Conservation (phyloP, 805 yeast species). For the Starmerella stellata region DNA sequence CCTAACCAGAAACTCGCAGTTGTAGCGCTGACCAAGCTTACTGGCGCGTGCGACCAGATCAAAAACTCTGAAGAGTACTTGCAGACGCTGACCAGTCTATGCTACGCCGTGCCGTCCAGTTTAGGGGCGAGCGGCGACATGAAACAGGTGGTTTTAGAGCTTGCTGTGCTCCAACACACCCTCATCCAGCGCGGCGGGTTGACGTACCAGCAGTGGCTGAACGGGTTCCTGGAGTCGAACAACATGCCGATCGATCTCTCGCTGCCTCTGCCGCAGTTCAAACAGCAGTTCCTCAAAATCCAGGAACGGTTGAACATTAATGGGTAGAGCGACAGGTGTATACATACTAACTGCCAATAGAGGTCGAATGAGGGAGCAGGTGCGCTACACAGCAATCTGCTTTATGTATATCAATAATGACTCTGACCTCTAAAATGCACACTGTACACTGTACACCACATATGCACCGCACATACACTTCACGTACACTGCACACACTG, state of each 20-base stretch:
- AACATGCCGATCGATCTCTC: not conserved
- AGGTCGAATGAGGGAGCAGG: too few relatives aligned
- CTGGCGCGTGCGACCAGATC: slow-evolving; percentile 22
- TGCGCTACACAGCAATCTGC: too few relatives aligned
- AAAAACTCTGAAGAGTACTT: slow-evolving; percentile 26
- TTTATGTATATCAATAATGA: too few relatives aligned
- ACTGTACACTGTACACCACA: too few relatives aligned
- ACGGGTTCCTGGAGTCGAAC: slow-evolving; percentile 1
- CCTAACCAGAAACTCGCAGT: slow-evolving; percentile 47
- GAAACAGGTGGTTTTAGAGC: slow-evolving; percentile 55
- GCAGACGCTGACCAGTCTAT: slow-evolving; percentile 36
- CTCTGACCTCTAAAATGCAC: too few relatives aligned
- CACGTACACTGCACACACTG: too few relatives aligned
- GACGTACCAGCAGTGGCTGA: slow-evolving; percentile 14
- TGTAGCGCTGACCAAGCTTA: slow-evolving; percentile 44
- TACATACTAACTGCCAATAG: too few relatives aligned
- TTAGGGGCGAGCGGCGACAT: slow-evolving; percentile 57
- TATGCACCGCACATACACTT: too few relatives aligned
- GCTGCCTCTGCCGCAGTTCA: slow-evolving; percentile 11
- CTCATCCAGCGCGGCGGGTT: slow-evolving; percentile 34
- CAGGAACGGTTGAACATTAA: not conserved
- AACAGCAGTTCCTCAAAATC: slow-evolving; percentile 15
- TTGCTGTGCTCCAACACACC: slow-evolving; percentile 49
- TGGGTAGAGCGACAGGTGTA: too few relatives aligned
- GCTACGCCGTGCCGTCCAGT: slow-evolving; percentile 68